Evolutionary conservation across 1,284 basidiomycete genomes (phyloP), one percentile per base, ranked within the genome.

Genomic region (Melampsora medusae): DNA sequence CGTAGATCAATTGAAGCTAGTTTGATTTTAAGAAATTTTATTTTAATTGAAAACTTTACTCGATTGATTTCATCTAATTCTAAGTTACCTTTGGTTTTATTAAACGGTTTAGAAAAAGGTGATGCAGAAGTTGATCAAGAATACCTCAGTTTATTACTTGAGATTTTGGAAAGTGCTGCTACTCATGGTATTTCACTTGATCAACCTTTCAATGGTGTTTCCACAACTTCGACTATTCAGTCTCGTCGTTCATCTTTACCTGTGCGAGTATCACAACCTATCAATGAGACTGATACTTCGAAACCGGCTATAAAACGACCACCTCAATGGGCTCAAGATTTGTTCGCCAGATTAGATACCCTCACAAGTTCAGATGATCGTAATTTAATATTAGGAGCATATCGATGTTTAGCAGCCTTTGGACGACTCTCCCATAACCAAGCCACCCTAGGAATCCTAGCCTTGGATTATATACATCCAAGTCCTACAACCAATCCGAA

Each of bases 111-210:
- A 25, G n/a, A 16, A 17, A 7, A 53, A 28, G 14, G 46, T 16
- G 14, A 72, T 12, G 25, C 35, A 7, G 60, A 72, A 49, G 49
- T 42, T 10, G 49, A 74, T 56, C 64, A 66, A 33, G 71, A 74
- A 42, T 67, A 42, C 35, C 0, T 67, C 2, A 25, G 38, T 31
- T 53, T 67, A n/a, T 46, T 94, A 38, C 90, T 90, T 35, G 90
- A 89, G 72, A 88, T 88, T 80, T 85, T 93, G 75, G 90, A 90
- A 80, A 90, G 91, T 46, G 50, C 67, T 14, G 22, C 62, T 33
- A 22, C 64, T 42, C 71, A 67, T 17, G 42, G 42, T 25, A 46
- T 67, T 25, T 61, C 49, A 22, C 70, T 72, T 48, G 60, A 64
- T 50, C 70, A 49, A 31, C 46, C 46, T 48, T 5, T 67, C 12